Conservation (phyloP, 2,329 filamentous ascomycete species). For the Aaosphaeria arxii region DNA sequence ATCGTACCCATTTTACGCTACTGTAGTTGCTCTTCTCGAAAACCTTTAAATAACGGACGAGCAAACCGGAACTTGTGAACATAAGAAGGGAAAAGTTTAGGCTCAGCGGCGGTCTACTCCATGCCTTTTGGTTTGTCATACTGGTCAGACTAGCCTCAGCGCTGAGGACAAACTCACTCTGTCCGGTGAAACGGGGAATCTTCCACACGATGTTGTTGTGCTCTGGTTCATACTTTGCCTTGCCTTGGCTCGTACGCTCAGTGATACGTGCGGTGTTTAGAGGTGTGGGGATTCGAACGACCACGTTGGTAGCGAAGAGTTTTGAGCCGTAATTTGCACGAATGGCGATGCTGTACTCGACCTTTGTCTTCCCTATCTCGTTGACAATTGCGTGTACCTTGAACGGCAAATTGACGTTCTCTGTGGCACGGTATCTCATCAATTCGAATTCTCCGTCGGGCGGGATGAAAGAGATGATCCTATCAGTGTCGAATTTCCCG, state of each 20-base stretch:
- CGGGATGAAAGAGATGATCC: conserved; percentile 95
- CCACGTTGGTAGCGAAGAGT: conserved; percentile 93
- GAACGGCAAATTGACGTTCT: conserved; percentile 98
- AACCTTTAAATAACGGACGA: conserved; percentile 95
- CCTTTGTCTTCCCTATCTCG: conserved; percentile 93
- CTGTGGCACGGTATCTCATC: conserved; percentile 96
- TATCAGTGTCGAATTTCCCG: conserved; percentile 92
- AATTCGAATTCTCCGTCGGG: conserved; percentile 98
- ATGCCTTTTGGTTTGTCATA: conserved; percentile 98
- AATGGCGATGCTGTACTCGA: conserved; percentile 97
- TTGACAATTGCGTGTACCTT: conserved; percentile 99
- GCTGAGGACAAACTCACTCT: conserved; percentile 91
- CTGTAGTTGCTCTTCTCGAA: conserved; percentile 99
- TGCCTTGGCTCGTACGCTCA: conserved; percentile 90
- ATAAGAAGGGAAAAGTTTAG: conserved; percentile 92
- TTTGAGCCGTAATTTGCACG: conserved; percentile 96
- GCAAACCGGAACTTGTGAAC: conserved; percentile 92
- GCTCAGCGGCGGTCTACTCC: conserved; percentile 89
- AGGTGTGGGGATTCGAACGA: conserved; percentile 90
- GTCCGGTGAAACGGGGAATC: conserved; percentile 96
- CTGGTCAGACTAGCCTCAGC: conserved; percentile 90
- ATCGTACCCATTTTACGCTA: conserved; percentile 97
- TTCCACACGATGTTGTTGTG: conserved; percentile 99
- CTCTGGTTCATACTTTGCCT: conserved; percentile 96
- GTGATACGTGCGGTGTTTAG: conserved; percentile 94